Evolutionary conservation across 1,284 basidiomycete genomes (phyloP).

Genomic region (Ganoderma resinaceum): DNA sequence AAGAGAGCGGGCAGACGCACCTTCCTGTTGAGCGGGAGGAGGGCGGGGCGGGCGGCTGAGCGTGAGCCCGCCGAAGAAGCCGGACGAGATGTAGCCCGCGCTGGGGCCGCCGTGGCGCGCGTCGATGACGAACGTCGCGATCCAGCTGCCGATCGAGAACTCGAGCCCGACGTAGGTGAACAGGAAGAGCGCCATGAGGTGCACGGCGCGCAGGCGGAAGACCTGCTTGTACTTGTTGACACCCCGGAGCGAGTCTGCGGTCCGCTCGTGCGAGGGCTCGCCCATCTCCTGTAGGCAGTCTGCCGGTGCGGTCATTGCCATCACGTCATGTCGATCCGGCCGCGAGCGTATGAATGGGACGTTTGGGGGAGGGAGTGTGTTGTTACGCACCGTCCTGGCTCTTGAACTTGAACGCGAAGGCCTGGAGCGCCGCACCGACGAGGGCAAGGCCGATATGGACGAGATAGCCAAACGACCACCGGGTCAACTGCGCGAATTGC

Average conservation of each 20-base stretch:
- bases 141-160: conserved; percentile 57
- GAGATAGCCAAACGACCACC: conserved; percentile 72
- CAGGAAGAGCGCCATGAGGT: conserved; percentile 51
- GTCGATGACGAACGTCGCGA: conserved; percentile 55
- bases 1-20: conserved; percentile 34
- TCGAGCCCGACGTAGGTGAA: conserved; percentile 56
- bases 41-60: conserved; percentile 50
- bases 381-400: conserved; percentile 59
- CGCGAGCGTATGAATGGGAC: no score
- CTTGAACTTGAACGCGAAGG: conserved; percentile 58
- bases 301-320: no score
- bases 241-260: conserved; percentile 31
- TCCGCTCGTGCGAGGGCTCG: conserved; percentile 36
- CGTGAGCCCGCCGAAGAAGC: conserved; percentile 56
- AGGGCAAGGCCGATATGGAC: conserved; percentile 61
- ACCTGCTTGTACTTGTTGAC: conserved; percentile 47
- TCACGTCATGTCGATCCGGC: no score
- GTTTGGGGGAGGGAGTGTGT: no score
- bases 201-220: conserved; percentile 44
- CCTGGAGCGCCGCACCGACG: conserved; percentile 49
- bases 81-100: conserved; percentile 56
- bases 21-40: conserved; percentile 57
- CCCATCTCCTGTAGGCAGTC: conserved; percentile 43
- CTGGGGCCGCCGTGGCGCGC: conserved; percentile 52
- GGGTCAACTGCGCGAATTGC: conserved; percentile 56